These are phyloP conservation scores for Fermentozyma sake DNA, from an alignment of 1,139 yeast genomes.

Conservation along the genomic window DNA sequence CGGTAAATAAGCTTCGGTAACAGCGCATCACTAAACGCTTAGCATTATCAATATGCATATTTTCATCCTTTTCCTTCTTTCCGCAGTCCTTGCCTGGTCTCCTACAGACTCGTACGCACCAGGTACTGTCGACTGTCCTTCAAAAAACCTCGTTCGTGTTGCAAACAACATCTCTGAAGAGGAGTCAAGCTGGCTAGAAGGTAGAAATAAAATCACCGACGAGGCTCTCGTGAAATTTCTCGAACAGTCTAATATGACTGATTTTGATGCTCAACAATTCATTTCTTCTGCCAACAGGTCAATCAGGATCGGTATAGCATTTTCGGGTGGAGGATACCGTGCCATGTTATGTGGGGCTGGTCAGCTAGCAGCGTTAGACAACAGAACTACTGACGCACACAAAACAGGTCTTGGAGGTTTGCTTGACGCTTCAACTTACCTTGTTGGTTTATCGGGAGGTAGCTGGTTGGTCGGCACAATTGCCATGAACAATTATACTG, in stretches of 20 bases:
- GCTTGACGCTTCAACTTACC: constrained; percentile 66
- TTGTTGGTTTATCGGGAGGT: constrained; percentile 84
- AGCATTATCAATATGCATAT: no score
- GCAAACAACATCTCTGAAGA: constrained; percentile 13
- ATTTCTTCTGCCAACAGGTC: constrained; percentile 16
- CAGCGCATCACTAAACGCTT: no score
- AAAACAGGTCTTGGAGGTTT: constrained; percentile 74
- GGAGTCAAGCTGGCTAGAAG: constrained; percentile 17
- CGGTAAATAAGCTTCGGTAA: no score
- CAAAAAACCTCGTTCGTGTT: constrained; percentile 11
- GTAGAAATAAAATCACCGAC: constrained; percentile 17
- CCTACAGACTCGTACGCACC: constrained; percentile 24
- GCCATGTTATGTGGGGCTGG: constrained; percentile 27
- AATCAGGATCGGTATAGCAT: constrained; percentile 19
- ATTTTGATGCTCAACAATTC: constrained; percentile 17
- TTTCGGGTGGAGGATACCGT: constrained; percentile 26
- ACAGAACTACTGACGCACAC: constrained; percentile 36
- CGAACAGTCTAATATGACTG: constrained; percentile 15
- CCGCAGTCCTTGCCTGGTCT: constrained; percentile 10
- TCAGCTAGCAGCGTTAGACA: constrained; percentile 22
- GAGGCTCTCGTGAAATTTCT: constrained; percentile 16
- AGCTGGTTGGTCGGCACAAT: constrained; percentile 80
- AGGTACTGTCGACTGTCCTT: constrained; percentile 17
- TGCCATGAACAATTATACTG: constrained; percentile 77
- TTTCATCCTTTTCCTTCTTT: no score